phyloP scores from a whole-genome alignment of 2,329 filamentous ascomycete species.

The Pestalotiopsis sp. region DNA sequence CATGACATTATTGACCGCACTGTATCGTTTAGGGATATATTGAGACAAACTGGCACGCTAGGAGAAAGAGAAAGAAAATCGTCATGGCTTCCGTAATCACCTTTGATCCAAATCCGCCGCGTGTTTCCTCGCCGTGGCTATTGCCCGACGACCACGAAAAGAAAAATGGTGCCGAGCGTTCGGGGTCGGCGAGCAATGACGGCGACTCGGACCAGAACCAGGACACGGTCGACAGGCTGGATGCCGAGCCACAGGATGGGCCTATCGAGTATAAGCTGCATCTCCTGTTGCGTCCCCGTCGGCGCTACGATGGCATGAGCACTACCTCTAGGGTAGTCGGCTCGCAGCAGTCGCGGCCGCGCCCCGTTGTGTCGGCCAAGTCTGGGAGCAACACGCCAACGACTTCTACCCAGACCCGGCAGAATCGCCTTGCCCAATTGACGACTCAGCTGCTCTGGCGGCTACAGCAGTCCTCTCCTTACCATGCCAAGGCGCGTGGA shows the following conservation, averaged over 20 bases:
- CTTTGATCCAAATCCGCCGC: slow-evolving; percentile 84
- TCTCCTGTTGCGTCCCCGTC: slow-evolving; percentile 77
- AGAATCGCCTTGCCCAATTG: slow-evolving; percentile 84
- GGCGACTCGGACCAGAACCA: slow-evolving; percentile 27
- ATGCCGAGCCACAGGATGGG: slow-evolving; percentile 90
- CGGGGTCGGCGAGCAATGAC: slow-evolving; percentile 37
- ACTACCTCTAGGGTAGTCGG: slow-evolving; percentile 49
- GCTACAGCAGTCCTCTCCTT: slow-evolving; percentile 90
- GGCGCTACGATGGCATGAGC: slow-evolving; percentile 73
- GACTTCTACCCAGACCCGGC: slow-evolving; percentile 69
- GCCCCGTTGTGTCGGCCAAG: slow-evolving; percentile 30
- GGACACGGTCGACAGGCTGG: slow-evolving; percentile 64
- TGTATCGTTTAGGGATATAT: slow-evolving; percentile 10
- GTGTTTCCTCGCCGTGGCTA: slow-evolving; percentile 90
- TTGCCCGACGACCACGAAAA: slow-evolving; percentile 52
- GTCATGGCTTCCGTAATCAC: slow-evolving; percentile 94
- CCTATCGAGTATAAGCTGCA: slow-evolving; percentile 97
- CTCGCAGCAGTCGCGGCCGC: slow-evolving; percentile 32
- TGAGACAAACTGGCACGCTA: neutral
- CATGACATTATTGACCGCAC: slow-evolving; percentile 27
- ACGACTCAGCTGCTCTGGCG: slow-evolving; percentile 96
- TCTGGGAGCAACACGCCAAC: slow-evolving; percentile 23
- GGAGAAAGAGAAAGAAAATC: neutral
- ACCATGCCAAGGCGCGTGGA: slow-evolving; percentile 79
- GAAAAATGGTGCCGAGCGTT: slow-evolving; percentile 29